A percentile compares a stretch with the other conserved stretches of the same genome.
Conservation (phyloP, 2,329 filamentous ascomycete species). For the Penicillium sclerotigenum region DNA sequence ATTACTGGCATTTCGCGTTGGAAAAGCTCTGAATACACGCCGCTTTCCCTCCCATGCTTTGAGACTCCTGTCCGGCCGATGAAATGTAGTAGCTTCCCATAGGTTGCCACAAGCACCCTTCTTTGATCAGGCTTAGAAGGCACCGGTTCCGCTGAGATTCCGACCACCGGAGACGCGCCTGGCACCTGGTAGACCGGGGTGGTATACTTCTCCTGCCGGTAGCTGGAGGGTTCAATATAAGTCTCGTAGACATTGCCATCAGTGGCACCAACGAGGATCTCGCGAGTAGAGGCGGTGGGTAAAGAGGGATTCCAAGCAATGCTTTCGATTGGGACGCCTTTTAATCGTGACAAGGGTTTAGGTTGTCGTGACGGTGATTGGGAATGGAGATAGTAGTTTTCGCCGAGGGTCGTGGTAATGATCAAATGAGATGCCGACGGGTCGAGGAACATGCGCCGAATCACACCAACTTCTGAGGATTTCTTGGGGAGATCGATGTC, state of each 20-base stretch:
- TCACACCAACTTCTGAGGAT: conserved; percentile 83
- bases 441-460: conserved; percentile 94
- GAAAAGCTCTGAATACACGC: conserved; percentile 83
- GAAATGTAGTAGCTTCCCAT: conserved; percentile 74
- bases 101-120: conserved; percentile 76
- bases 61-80: conserved; percentile 65
- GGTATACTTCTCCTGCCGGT: conserved; percentile 88
- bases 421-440: conserved; percentile 93
- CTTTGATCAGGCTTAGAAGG: conserved; percentile 66
- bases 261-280: conserved; percentile 87
- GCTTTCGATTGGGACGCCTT: conserved; percentile 81
- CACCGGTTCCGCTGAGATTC: conserved; percentile 77
- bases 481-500: conserved; percentile 97
- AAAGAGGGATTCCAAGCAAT: conserved; percentile 93
- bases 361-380: conserved; percentile 73
- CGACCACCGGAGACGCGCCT: conserved; percentile 73
- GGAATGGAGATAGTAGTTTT: conserved; percentile 97
- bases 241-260: conserved; percentile 94
- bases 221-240: conserved; percentile 90
- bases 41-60: conserved; percentile 69
- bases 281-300: conserved; percentile 88
- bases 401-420: conserved; percentile 83
- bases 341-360: conserved; percentile 74
- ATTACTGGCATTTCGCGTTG: conserved; percentile 77
- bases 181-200: conserved; percentile 78